phyloP scores from a whole-genome alignment of 441 rosid genomes.

The Populus tomentosa region DNA sequence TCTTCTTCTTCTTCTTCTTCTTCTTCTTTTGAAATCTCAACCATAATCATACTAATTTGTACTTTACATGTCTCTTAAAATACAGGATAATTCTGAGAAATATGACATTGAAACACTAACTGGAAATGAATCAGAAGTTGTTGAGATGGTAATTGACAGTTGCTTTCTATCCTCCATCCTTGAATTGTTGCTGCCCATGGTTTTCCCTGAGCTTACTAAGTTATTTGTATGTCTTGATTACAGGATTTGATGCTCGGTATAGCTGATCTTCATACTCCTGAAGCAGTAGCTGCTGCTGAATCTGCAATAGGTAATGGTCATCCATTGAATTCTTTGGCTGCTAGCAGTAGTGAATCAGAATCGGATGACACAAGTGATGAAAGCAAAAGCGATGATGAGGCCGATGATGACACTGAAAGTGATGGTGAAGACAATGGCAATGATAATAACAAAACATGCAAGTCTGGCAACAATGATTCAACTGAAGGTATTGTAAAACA shows the following conservation, averaged over 20 bases:
- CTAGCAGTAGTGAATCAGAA: slow-evolving; percentile 34
- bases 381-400: neutral
- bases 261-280: slow-evolving; percentile 82
- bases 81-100: slow-evolving; percentile 47
- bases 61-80: neutral
- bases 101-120: slow-evolving; percentile 61
- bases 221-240: neutral
- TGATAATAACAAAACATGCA: neutral
- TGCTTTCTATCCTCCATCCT: neutral
- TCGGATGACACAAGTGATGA: slow-evolving; percentile 34
- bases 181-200: neutral
- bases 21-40: neutral
- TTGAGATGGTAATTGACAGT: slow-evolving; percentile 55
- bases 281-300: slow-evolving; percentile 77
- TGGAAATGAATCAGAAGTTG: slow-evolving; percentile 60
- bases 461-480: neutral
- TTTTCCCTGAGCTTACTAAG: neutral
- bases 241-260: slow-evolving; percentile 69
- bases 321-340: slow-evolving; percentile 20
- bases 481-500: neutral
- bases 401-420: neutral
- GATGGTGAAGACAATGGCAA: slow-evolving; percentile 2
- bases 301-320: slow-evolving; percentile 47
- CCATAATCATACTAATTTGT: neutral
- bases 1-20: neutral